A percentile compares a stretch with the other conserved stretches of the same genome.
Evolutionary conservation across 106 monocot species (phyloP).

Genomic region (Dioscorea alata): DNA sequence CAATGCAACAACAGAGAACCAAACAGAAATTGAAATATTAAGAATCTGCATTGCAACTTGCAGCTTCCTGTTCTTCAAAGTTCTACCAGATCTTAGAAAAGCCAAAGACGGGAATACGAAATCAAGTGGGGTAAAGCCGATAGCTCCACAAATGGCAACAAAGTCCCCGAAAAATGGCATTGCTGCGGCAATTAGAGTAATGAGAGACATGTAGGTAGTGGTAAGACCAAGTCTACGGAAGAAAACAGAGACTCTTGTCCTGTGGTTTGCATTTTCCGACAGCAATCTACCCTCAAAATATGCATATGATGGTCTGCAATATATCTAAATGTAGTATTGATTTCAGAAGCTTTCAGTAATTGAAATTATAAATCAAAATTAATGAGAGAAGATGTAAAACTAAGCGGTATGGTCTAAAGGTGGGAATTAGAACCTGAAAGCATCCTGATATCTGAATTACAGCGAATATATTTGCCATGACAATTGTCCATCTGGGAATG

Average conservation of each 20-base stretch:
- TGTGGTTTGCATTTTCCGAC: not conserved
- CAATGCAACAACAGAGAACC: constrained; percentile 42
- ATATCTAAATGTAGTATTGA: constrained; percentile 23
- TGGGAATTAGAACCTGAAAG: constrained; percentile 34
- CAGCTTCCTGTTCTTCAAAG: constrained; percentile 11
- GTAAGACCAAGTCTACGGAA: constrained; percentile 24
- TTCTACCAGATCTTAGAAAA: constrained; percentile 27
- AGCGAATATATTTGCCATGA: constrained; percentile 58
- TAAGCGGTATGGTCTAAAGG: not conserved
- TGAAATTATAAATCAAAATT: too few species aligned
- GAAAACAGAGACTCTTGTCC: not conserved
- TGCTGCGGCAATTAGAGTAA: constrained; percentile 40
- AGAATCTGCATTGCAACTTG: constrained; percentile 8
- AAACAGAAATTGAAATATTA: constrained; percentile 21
- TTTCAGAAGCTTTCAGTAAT: too few species aligned
- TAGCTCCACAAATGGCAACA: constrained; percentile 54
- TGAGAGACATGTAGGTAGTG: constrained; percentile 27
- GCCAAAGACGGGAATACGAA: constrained; percentile 48
- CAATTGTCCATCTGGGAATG: constrained; percentile 36
- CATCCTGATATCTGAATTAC: constrained; percentile 54
- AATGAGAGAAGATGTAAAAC: too few species aligned
- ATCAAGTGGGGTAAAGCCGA: constrained; percentile 54
- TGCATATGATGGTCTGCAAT: constrained; percentile 48
- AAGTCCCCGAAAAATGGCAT: constrained; percentile 57
- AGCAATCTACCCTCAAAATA: constrained; percentile 22